Evolutionary conservation across 768 basidiomycete genomes (phyloP).

Genomic region (Russula virescens): DNA sequence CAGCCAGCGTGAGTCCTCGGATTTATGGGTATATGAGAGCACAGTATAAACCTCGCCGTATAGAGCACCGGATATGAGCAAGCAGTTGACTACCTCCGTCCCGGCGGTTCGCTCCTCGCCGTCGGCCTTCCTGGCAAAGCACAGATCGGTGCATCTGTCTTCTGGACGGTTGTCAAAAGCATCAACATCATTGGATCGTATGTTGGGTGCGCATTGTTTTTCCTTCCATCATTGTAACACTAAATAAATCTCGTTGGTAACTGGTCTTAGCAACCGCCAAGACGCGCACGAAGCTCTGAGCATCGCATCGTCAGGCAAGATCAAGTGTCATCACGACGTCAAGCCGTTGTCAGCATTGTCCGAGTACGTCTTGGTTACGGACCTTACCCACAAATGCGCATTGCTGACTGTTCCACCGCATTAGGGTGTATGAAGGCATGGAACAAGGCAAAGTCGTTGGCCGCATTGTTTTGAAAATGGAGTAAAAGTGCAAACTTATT

Average conservation of each 20-base stretch:
- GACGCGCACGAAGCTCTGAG: conserved; percentile 78
- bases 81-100: conserved; percentile 70
- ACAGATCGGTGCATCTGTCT: conserved; percentile 54
- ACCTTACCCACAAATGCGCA: background rate
- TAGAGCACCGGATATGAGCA: conserved; percentile 39
- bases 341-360: conserved; percentile 48
- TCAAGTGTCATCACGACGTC: conserved; percentile 50
- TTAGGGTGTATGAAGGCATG: conserved; percentile 38
- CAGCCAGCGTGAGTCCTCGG: conserved; percentile 38
- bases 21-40: conserved; percentile 26
- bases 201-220: conserved; percentile 29
- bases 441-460: conserved; percentile 31
- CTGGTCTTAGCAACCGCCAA: conserved; percentile 60
- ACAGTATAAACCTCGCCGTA: conserved; percentile 25
- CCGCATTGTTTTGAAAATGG: conserved; percentile 12
- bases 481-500: background rate
- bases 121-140: conserved; percentile 66
- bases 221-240: background rate
- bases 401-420: background rate
- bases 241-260: background rate
- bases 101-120: conserved; percentile 66
- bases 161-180: conserved; percentile 65
- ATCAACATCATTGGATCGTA: conserved; percentile 48
- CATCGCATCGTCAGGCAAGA: conserved; percentile 65
- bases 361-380: conserved; percentile 36